phyloP scores from a whole-genome alignment of 2,329 filamentous ascomycete species.

The Venturia asperata region DNA sequence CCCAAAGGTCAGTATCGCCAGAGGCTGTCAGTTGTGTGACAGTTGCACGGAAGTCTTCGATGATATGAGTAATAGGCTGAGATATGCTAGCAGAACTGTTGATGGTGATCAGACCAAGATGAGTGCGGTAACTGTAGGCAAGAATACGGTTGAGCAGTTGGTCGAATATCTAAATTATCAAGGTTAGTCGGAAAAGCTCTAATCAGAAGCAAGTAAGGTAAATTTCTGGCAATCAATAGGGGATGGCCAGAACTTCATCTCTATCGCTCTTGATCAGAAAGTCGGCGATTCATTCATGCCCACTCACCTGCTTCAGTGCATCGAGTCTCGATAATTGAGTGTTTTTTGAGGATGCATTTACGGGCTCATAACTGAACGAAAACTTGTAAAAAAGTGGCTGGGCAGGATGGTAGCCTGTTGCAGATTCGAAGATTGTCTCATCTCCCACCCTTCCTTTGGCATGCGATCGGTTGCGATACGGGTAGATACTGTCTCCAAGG shows the following conservation, averaged over 20 bases:
- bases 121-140: slow-evolving; percentile 33
- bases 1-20: slow-evolving; percentile 34
- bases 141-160: slow-evolving; percentile 33
- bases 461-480: neutral
- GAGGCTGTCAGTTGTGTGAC: slow-evolving; percentile 27
- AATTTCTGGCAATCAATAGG: neutral
- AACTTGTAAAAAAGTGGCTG: neutral
- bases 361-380: neutral
- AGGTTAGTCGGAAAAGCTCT: slow-evolving; percentile 24
- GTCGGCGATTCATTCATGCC: neutral
- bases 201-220: slow-evolving; percentile 7
- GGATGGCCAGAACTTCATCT: neutral
- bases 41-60: slow-evolving; percentile 34
- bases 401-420: neutral
- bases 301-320: slow-evolving; percentile 1
- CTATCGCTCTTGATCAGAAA: neutral
- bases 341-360: slow-evolving; percentile 18
- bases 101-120: slow-evolving; percentile 34
- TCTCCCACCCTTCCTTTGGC: neutral
- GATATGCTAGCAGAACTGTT: slow-evolving; percentile 24
- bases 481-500: no score
- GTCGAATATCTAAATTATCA: slow-evolving; percentile 35
- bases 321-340: slow-evolving; percentile 24
- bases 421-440: neutral
- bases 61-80: slow-evolving; percentile 29